Evolutionary conservation across 1,284 basidiomycete species (phyloP), one percentile per base, ranked within the genome.

Genomic region (Singerocomus rubriflavus): DNA sequence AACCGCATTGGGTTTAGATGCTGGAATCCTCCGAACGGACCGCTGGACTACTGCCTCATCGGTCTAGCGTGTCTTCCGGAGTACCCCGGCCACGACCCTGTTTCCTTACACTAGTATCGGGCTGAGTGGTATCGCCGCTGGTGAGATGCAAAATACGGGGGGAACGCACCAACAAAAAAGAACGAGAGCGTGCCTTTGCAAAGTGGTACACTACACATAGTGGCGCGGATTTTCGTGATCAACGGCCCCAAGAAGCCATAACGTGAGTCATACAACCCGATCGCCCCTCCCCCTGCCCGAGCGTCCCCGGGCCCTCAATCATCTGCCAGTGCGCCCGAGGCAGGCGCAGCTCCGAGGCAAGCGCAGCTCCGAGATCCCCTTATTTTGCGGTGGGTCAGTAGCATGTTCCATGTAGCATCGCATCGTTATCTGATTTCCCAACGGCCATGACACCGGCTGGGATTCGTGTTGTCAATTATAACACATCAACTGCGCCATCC

Each of bases 401-500:
- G 35, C 14, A 11, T 27, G 21, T 46, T 46, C 48, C 53, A 46
- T 48, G 42, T 48, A 30, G 27, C 36, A 36, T 16, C 12, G 40
- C 21, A 21, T 21, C 21, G 21, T 45, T 25, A 49, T 55, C 50
- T 48, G 27, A 55, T 50, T 46, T 36, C 39, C 47, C 39, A 54
- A 44, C 41, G 55, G 61, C 51, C 48, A 55, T 48, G 16, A 52
- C 46, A 26, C 41, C 52, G 72, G 54, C 68, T 69, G 78, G 79
- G 33, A 83, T 85, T 68, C 73, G 74, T 50, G 71, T 71, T 27
- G 70, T 84, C 14, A 79, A 81, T 43, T 74, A 76, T 57, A 70
- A 75, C 66, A 79, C 21, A 21, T 84, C 65, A 85, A 87, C 59
- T 80, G 81, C n/a, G 72, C 72, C 42, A 77, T 87, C 49, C 64